phyloP scores from a whole-genome alignment of 2,329 filamentous ascomycete species.

The Colletotrichum melonis region DNA sequence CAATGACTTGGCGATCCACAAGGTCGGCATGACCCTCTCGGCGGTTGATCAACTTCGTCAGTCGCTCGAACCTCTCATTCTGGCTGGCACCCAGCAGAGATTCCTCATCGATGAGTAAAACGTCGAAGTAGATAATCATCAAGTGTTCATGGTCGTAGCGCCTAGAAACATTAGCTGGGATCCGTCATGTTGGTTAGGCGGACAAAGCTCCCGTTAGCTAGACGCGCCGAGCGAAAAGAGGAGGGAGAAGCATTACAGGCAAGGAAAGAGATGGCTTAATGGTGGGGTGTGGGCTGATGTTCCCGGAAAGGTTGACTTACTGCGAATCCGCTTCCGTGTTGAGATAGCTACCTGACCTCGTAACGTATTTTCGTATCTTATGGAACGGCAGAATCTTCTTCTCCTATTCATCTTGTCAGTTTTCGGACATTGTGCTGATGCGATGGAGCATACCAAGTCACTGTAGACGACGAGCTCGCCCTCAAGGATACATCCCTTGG shows the following conservation, averaged over 20 bases:
- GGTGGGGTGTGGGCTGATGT: background rate
- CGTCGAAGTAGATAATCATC: constrained; percentile 72
- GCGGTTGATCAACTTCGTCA: constrained; percentile 65
- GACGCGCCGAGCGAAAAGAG: background rate
- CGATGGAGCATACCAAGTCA: constrained; percentile 58
- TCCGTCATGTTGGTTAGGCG: background rate
- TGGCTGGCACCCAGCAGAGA: constrained; percentile 65
- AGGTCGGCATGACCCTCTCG: constrained; percentile 73
- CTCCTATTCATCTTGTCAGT: constrained; percentile 51
- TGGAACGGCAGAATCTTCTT: constrained; percentile 79
- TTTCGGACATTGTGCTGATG: background rate
- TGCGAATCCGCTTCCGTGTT: constrained; percentile 77
- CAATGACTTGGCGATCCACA: constrained; percentile 73
- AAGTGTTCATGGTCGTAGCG: constrained; percentile 63
- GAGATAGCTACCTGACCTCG: constrained; percentile 76
- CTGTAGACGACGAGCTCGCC: constrained; percentile 86
- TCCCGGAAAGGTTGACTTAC: constrained; percentile 51
- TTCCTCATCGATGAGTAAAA: constrained; percentile 64
- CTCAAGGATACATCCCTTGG: constrained; percentile 79
- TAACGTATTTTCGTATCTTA: constrained; percentile 84
- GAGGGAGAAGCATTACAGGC: background rate
- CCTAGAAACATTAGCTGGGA: constrained; percentile 46
- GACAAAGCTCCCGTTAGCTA: too few species aligned
- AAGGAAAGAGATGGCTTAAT: background rate
- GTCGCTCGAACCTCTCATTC: constrained; percentile 68